These are phyloP conservation scores for Nakazawaea wyomingensis DNA, from an alignment of 805 yeast species.

Conservation along the genomic window DNA sequence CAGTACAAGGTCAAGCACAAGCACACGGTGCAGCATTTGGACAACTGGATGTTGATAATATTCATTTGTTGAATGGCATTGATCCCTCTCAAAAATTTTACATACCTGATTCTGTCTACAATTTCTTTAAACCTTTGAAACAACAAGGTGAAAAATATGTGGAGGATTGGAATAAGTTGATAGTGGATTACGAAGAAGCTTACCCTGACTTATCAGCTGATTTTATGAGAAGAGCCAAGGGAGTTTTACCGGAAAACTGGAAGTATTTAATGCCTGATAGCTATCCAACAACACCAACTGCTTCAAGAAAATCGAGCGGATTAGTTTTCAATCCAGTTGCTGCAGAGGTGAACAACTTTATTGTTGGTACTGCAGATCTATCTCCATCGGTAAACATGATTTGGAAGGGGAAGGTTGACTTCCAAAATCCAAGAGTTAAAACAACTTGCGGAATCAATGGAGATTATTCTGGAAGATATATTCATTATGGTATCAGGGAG, in stretches of 20 bases:
- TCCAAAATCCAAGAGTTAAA: constrained; percentile 23
- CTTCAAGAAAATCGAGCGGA: constrained; percentile 26
- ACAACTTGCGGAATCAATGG: constrained; percentile 26
- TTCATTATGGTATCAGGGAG: constrained; percentile 30
- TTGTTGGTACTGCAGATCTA: constrained; percentile 34
- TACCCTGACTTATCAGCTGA: constrained; percentile 27
- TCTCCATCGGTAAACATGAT: constrained; percentile 27
- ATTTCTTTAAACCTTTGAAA: constrained; percentile 22
- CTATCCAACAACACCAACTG: constrained; percentile 16
- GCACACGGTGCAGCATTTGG: constrained; percentile 35
- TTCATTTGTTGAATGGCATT: constrained; percentile 19
- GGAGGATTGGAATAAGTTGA: constrained; percentile 21
- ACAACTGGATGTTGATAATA: constrained; percentile 17
- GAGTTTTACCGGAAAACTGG: constrained; percentile 26
- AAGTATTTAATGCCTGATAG: constrained; percentile 18
- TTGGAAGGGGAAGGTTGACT: constrained; percentile 26
- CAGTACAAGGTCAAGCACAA: constrained; percentile 23
- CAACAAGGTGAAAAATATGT: constrained; percentile 21
- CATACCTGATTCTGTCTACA: constrained; percentile 25
- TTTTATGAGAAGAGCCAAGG: constrained; percentile 21
- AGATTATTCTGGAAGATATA: constrained; percentile 26
- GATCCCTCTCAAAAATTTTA: constrained; percentile 18
- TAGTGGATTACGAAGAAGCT: constrained; percentile 18
- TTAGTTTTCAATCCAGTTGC: constrained; percentile 26
- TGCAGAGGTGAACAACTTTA: constrained; percentile 19